Percentiles rank a stretch among this genome's conserved stretches.
Evolutionary conservation across 2,329 filamentous ascomycete genomes (phyloP).

Genomic region (Colletotrichum tanaceti): DNA sequence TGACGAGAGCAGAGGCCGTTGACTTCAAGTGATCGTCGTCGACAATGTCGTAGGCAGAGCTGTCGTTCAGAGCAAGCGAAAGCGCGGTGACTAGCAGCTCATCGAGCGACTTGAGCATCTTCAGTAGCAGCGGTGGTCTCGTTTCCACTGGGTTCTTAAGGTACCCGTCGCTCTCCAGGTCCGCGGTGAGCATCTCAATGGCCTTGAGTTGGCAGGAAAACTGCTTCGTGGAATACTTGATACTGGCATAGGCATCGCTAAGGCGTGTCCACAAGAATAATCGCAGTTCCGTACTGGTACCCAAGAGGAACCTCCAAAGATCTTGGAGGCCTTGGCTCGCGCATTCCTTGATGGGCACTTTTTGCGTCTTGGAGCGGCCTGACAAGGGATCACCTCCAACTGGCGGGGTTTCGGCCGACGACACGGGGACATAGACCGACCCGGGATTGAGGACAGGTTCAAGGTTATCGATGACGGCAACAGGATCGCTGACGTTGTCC

Average conservation of each 20-base stretch:
- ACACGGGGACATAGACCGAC: constrained; percentile 58
- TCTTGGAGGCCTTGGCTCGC: constrained; percentile 73
- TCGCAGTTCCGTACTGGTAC: constrained; percentile 83
- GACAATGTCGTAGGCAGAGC: constrained; percentile 82
- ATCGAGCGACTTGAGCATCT: constrained; percentile 82
- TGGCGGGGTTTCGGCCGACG: constrained; percentile 39
- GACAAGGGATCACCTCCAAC: constrained; percentile 37
- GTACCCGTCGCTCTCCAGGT: constrained; percentile 72
- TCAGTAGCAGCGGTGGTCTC: constrained; percentile 77
- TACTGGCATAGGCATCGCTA: constrained; percentile 87
- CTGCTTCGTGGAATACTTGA: constrained; percentile 87
- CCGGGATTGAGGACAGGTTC: constrained; percentile 89
- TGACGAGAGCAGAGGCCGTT: constrained; percentile 77
- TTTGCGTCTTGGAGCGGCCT: constrained; percentile 39
- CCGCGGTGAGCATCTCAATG: constrained; percentile 82
- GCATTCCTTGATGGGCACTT: constrained; percentile 61
- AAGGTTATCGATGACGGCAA: constrained; percentile 87
- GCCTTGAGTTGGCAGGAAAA: constrained; percentile 88
- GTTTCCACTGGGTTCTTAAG: constrained; percentile 68
- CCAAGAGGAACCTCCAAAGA: constrained; percentile 85
- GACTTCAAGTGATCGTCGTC: constrained; percentile 81
- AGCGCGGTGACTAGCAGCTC: constrained; percentile 79
- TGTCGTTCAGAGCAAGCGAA: constrained; percentile 74
- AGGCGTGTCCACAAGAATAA: constrained; percentile 91
- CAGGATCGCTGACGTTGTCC: constrained; percentile 81